Evolutionary conservation across 148 eudicot species (phyloP), one percentile per base, ranked within the genome.

Genomic region (Rhododendron ferrugineum): DNA sequence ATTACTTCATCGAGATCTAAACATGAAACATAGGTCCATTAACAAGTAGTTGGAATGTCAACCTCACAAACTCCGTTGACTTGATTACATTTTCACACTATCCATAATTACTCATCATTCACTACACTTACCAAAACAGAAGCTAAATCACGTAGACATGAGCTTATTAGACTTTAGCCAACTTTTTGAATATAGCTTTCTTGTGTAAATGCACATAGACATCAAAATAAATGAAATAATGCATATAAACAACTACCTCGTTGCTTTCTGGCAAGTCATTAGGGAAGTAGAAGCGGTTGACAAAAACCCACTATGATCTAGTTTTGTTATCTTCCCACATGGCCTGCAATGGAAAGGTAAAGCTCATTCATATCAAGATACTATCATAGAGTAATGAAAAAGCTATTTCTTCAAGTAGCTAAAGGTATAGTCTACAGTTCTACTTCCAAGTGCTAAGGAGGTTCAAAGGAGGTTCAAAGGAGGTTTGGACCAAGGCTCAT

Each of bases 291-390:
- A 96, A 96, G 74, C 86, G 90, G 64, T 89, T 92, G 73, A 89
- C 93, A 58, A 76, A 66, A 85, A 93, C 93, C 96, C 96, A 94
- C 83, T 94, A 95, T 44, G 79, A 85, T 88, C 85, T 87, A 84
- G 92, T 95, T 88, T 89, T 89, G 73, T 85, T 83, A 85, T 96
- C 98, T 90, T 96, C 99, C 99, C 99, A 96, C 98, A 96, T 96
- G 87, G 89, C 93, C 99, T 96, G 92, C 86, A 87, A 81, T 74
- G 89, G 36, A 85, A 22, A 30, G 56, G 32, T 44, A 83, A 44
- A 36, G 15, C 50, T 82, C 50, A 68, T 74, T 79, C 81, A 23
- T 68, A 37, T 72, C 70, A 82, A 54, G 56, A 70, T 72, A 79
- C 60, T 20, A 23, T 54, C 85, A 79, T 9, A 77, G 52, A 56